Evolutionary conservation across 139 green algal species (phyloP).

Genomic region (Micractinium conductrix): DNA sequence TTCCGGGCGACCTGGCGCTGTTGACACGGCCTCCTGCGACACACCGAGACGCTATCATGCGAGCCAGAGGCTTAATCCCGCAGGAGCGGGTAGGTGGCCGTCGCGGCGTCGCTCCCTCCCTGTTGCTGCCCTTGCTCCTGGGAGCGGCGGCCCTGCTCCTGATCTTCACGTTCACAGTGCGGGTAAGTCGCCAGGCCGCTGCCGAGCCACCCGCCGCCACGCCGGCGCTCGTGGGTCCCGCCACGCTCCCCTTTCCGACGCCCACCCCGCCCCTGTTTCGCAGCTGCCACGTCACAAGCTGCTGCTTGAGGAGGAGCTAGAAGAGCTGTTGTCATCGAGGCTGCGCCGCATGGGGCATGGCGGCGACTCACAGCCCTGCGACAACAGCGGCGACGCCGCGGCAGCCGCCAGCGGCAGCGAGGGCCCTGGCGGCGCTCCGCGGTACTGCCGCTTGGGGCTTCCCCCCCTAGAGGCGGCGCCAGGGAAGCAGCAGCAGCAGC

Average conservation of each 20-base stretch:
- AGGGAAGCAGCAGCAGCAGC: no score
- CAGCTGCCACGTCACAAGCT: constrained; percentile 8
- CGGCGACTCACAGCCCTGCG: no score
- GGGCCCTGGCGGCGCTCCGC: not conserved
- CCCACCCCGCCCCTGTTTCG: not conserved
- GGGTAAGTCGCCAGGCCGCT: not conserved
- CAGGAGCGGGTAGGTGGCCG: no score
- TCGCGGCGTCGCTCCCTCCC: no score
- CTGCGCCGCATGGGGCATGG: not conserved
- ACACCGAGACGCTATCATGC: no score
- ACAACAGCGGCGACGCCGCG: no score
- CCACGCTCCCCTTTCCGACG: no score
- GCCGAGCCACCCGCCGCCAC: not conserved
- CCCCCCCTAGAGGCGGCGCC: not conserved
- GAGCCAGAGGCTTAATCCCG: no score
- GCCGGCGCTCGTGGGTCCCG: not conserved
- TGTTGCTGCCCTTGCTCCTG: not conserved
- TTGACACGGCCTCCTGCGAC: no score
- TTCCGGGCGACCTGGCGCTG: no score
- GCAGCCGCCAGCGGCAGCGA: not conserved
- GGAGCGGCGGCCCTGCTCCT: not conserved
- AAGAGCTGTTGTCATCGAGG: not conserved
- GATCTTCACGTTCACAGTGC: not conserved
- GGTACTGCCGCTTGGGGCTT: constrained; percentile 18
- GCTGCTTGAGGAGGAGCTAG: constrained; percentile 22